Evolutionary conservation across 768 basidiomycete genomes (phyloP), one percentile per base, ranked within the genome.

Genomic region (button mushroom (Agaricus bisporus)): DNA sequence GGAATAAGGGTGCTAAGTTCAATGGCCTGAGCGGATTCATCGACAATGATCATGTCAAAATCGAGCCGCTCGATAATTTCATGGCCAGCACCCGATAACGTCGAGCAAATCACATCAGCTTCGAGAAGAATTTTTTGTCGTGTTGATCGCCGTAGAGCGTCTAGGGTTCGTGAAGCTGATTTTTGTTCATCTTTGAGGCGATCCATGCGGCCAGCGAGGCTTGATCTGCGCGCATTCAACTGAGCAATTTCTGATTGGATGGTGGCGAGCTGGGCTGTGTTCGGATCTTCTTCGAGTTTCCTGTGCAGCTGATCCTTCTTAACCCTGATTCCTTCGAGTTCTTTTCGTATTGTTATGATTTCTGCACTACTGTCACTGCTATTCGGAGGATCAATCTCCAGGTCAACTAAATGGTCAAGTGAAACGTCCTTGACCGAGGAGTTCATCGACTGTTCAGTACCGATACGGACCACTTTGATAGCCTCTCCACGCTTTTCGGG

Each of bases 11-110:
- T 91, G 58, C 91, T 93, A 39, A 98, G 76, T 68, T 99, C 97
- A 44, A 98, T 88, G 14, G 95, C 87, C 68, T 99, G 97, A 1
- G 95, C 95, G 1, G 97, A 97, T 68, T 99, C 97, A 63, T 99
- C 97, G 56, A 99, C 95, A 66, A 99, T 85, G 60, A 99, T 80
- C 70, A 95, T 90, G 60, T 97, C 95, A 64, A 98, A 98, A 48
- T 95, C 88, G 58, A 91, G 80, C 35, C 79, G 75, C 53, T 88
- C 82, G 39, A 99, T 75, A 44, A 79, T 78, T 14, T 97, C 95
- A 58, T 97, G 91, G 4, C 95, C 97, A 15, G 95, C 79, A 29
- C 95, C 95, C 6, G 95, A 92, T 17, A 99, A 76, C 0, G 97
- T 99, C 38, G 85, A 78, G 65, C 97, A 99, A 48, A 99, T 88